These are phyloP conservation scores for Saturnispora kantuleensis DNA, from an alignment of 805 yeast genomes.

Conservation along the genomic window DNA sequence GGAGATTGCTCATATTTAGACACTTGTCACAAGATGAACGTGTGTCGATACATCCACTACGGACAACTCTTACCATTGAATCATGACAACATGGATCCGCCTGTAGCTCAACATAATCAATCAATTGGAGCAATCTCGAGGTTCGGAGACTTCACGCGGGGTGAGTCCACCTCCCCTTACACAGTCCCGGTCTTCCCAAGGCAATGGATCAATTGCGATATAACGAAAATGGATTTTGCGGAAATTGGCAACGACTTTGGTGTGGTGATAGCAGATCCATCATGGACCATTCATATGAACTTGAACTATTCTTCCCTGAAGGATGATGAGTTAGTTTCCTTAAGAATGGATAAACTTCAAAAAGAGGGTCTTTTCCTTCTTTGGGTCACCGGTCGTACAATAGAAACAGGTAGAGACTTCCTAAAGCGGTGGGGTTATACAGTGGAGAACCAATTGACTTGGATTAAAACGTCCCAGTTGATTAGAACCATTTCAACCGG, in stretches of 20 bases:
- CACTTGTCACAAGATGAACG: constrained; percentile 78
- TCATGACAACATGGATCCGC: background rate
- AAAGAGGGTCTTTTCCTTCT: constrained; percentile 74
- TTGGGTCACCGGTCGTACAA: constrained; percentile 95
- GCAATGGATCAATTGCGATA: constrained; percentile 86
- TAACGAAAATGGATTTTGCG: constrained; percentile 58
- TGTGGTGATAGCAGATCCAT: constrained; percentile 84
- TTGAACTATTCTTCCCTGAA: constrained; percentile 66
- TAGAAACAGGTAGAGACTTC: constrained; percentile 77
- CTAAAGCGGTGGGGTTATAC: constrained; percentile 74
- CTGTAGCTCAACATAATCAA: constrained; percentile 4
- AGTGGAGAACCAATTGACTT: constrained; percentile 69
- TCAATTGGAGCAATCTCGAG: constrained; percentile 14
- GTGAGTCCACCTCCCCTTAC: constrained; percentile 31
- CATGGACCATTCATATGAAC: constrained; percentile 95
- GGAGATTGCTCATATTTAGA: constrained; percentile 94
- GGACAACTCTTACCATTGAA: constrained; percentile 36
- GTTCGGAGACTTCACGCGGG: constrained; percentile 36
- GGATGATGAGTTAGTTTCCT: constrained; percentile 58
- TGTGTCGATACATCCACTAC: constrained; percentile 79
- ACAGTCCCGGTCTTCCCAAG: constrained; percentile 32
- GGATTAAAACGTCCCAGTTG: constrained; percentile 87
- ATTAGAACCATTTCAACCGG: constrained; percentile 89
- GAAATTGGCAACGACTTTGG: constrained; percentile 67
- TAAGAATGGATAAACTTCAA: constrained; percentile 62